Conservation (phyloP, 371 early-diverging fungal species). For the Amoeboaphelidium protococcarum region DNA sequence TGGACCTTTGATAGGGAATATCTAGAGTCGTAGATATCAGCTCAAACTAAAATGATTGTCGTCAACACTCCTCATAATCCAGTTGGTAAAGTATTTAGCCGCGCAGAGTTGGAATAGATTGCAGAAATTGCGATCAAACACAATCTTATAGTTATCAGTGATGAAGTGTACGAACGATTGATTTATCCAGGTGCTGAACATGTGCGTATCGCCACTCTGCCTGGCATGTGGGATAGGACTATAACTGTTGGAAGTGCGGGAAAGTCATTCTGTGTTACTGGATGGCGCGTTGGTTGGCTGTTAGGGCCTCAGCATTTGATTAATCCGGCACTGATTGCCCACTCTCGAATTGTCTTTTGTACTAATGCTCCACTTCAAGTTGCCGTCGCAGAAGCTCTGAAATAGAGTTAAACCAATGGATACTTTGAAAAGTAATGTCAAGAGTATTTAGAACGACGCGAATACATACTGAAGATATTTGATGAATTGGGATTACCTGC, state of each 20-base stretch:
- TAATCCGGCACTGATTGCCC: constrained; percentile 50
- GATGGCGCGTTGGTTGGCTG: constrained; percentile 90
- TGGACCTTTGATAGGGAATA: constrained; percentile 67
- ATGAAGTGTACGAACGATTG: constrained; percentile 66
- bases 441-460: constrained; percentile 39
- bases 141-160: constrained; percentile 63
- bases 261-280: constrained; percentile 81
- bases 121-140: constrained; percentile 45
- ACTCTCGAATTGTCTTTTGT: constrained; percentile 24
- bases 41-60: constrained; percentile 54
- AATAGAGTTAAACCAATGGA: constrained; percentile 24
- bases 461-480: constrained; percentile 38
- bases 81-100: constrained; percentile 44
- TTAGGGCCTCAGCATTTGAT: constrained; percentile 50
- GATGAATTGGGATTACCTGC: constrained; percentile 39
- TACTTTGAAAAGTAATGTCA: constrained; percentile 38
- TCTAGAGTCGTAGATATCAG: constrained; percentile 42
- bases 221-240: constrained; percentile 68
- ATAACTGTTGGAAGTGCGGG: constrained; percentile 80
- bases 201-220: constrained; percentile 27
- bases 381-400: constrained; percentile 50
- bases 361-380: constrained; percentile 14
- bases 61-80: constrained; percentile 92
- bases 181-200: constrained; percentile 20
- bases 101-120: constrained; percentile 47